Percentiles rank a stretch among this genome's conserved stretches.
phyloP scores from a whole-genome alignment of 2,329 filamentous ascomycete species.

The Cadophora sp. region DNA sequence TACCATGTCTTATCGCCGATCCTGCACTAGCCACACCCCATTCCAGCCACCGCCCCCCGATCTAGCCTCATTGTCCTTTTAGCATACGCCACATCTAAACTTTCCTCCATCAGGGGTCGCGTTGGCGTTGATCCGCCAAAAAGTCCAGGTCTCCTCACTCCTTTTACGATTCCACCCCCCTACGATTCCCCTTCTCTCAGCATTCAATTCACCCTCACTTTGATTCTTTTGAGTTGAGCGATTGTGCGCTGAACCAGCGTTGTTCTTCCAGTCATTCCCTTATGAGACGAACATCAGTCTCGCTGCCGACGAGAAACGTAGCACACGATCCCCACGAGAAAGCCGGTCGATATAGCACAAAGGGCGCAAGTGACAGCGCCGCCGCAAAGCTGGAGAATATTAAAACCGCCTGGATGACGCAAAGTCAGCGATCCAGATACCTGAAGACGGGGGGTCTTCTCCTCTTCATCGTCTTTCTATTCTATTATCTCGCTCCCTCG shows the following conservation, averaged over 20 bases:
- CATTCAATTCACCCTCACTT: constrained; percentile 15
- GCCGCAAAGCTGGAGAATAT: constrained; percentile 59
- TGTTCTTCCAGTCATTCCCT: constrained; percentile 33
- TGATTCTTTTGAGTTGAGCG: constrained; percentile 17
- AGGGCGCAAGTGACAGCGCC: constrained; percentile 49
- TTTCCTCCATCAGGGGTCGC: constrained; percentile 16
- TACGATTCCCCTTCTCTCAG: constrained; percentile 2
- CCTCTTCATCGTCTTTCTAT: constrained; percentile 64
- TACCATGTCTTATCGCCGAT: constrained; percentile 17
- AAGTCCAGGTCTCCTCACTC: constrained; percentile 21
- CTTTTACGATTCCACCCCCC: constrained; percentile 19
- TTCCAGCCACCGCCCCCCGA: not conserved
- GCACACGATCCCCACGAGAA: constrained; percentile 70
- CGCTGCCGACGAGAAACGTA: constrained; percentile 66
- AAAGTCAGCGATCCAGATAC: constrained; percentile 70
- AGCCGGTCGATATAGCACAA: constrained; percentile 62
- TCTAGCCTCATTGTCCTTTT: not conserved
- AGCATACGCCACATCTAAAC: constrained; percentile 25
- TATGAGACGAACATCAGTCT: constrained; percentile 72
- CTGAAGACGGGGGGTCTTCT: constrained; percentile 69
- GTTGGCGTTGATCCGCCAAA: constrained; percentile 14
- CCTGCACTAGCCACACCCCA: constrained; percentile 1
- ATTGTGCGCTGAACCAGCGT: constrained; percentile 23
- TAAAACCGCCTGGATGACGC: constrained; percentile 66
- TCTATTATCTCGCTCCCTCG: constrained; percentile 68